Evolutionary conservation across 306 rosid genomes (phyloP).

Genomic region (Fragaria nilgerrensis): DNA sequence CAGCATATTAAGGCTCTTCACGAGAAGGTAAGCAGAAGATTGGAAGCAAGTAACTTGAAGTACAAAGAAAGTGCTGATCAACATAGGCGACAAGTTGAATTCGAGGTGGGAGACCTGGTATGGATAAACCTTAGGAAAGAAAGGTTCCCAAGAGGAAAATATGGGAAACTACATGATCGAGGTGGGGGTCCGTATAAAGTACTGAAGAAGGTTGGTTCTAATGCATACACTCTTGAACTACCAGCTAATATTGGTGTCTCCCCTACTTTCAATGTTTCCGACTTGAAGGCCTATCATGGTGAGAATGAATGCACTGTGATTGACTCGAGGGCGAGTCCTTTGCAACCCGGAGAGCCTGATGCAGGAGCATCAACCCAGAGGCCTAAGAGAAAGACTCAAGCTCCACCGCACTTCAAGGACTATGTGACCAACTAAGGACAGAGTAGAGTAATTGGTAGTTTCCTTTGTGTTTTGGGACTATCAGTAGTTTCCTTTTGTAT

Average conservation of each 20-base stretch:
- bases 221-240: neutral
- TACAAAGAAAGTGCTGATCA: neutral
- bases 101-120: too few species aligned
- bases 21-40: neutral
- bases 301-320: too few species aligned
- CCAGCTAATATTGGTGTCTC: neutral
- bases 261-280: neutral
- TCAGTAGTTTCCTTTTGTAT: too few species aligned
- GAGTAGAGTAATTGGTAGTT: too few species aligned
- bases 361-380: too few species aligned
- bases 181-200: neutral
- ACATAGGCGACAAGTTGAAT: neutral
- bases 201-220: neutral
- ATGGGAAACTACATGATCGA: neutral
- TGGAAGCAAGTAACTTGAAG: neutral
- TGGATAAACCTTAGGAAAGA: too few species aligned
- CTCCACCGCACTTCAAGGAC: too few species aligned
- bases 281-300: neutral
- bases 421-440: too few species aligned
- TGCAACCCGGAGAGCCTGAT: neutral
- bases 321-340: neutral
- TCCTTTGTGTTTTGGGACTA: too few species aligned
- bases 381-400: too few species aligned
- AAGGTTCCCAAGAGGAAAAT: too few species aligned
- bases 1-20: neutral